These are phyloP conservation scores for Penicillium lagena DNA, from an alignment of 495 filamentous ascomycete genomes.

Conservation along the genomic window DNA sequence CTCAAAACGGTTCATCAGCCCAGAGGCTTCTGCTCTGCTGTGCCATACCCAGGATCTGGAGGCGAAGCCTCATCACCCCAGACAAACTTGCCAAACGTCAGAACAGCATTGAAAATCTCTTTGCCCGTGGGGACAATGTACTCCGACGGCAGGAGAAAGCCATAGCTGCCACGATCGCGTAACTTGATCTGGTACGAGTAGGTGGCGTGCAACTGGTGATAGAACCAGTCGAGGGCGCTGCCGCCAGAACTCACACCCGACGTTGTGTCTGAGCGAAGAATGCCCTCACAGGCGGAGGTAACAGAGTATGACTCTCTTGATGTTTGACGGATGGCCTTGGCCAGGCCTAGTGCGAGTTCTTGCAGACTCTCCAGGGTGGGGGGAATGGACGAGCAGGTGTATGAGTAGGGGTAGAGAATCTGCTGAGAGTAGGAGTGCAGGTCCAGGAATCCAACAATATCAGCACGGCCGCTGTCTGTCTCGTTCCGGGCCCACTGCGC, in stretches of 20 bases:
- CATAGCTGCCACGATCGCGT: slow-evolving; percentile 89
- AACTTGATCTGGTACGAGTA: slow-evolving; percentile 94
- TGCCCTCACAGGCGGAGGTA: slow-evolving; percentile 83
- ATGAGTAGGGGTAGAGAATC: slow-evolving; percentile 88
- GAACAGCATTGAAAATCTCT: slow-evolving; percentile 74
- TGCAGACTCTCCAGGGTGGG: slow-evolving; percentile 87
- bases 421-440: slow-evolving; percentile 96
- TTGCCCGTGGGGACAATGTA: slow-evolving; percentile 86
- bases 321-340: slow-evolving; percentile 76
- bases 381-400: slow-evolving; percentile 67
- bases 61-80: slow-evolving; percentile 30
- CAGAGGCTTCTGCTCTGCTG: slow-evolving; percentile 19
- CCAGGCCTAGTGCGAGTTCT: slow-evolving; percentile 83
- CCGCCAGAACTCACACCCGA: slow-evolving; percentile 56
- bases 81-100: slow-evolving; percentile 75
- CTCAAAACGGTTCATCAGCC: background rate
- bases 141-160: slow-evolving; percentile 81
- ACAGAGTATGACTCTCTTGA: slow-evolving; percentile 73
- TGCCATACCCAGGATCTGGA: background rate
- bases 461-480: slow-evolving; percentile 59
- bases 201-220: slow-evolving; percentile 74
- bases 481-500: slow-evolving; percentile 84
- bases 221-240: slow-evolving; percentile 93
- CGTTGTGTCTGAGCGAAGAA: slow-evolving; percentile 39
- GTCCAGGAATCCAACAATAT: slow-evolving; percentile 80